Conservation (phyloP, 2,329 filamentous ascomycete species). For the Penicillium sp. region DNA sequence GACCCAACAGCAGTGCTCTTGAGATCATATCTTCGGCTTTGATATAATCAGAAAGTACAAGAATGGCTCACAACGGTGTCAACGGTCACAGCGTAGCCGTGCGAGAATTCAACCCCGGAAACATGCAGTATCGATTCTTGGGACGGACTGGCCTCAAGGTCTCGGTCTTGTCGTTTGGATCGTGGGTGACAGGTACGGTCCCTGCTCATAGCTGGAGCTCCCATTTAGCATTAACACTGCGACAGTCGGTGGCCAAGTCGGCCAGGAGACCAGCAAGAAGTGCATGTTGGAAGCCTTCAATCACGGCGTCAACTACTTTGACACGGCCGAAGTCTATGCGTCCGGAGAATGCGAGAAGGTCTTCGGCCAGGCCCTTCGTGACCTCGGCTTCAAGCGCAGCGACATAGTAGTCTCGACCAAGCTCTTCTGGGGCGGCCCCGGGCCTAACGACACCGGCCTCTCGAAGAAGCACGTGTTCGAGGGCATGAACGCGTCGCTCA, state of each 20-base stretch:
- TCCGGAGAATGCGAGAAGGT: background rate
- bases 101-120: too few relatives aligned
- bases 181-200: constrained; percentile 11
- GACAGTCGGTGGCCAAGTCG: background rate
- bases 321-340: constrained; percentile 49
- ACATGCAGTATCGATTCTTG: background rate
- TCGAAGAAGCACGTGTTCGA: constrained; percentile 67
- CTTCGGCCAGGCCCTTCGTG: constrained; percentile 38
- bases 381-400: constrained; percentile 55
- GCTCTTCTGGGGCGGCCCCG: constrained; percentile 61
- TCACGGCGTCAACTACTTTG: constrained; percentile 56
- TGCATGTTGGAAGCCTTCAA: constrained; percentile 54
- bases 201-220: background rate
- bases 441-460: constrained; percentile 65
- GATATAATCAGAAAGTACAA: too few relatives aligned
- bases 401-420: constrained; percentile 43
- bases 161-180: constrained; percentile 44
- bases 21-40: too few relatives aligned
- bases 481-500: constrained; percentile 56
- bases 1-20: too few relatives aligned
- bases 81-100: too few relatives aligned
- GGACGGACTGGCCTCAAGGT: background rate
- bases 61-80: too few relatives aligned
- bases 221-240: background rate
- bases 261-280: constrained; percentile 17